phyloP scores from a whole-genome alignment of 768 basidiomycete species.

The Lepiota brunneoincarnata region DNA sequence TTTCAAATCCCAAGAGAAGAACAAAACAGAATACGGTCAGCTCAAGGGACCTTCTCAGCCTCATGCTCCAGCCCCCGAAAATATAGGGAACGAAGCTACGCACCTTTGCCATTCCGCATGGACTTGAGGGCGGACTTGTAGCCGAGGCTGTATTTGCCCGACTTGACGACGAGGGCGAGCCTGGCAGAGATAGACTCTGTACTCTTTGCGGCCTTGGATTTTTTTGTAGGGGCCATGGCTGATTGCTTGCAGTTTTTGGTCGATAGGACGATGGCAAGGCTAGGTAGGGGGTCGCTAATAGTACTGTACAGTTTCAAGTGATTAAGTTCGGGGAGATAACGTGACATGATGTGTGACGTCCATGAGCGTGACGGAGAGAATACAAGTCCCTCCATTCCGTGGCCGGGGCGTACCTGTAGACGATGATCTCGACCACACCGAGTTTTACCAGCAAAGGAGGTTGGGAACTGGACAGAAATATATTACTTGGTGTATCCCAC shows the following conservation, averaged over 20 bases:
- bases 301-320: constrained; percentile 32
- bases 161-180: constrained; percentile 96
- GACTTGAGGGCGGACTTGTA: constrained; percentile 99
- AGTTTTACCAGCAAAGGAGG: no score
- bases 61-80: constrained; percentile 94
- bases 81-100: constrained; percentile 43
- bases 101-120: constrained; percentile 98
- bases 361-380: not conserved
- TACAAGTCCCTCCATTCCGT: no score
- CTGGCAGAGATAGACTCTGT: constrained; percentile 92
- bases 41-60: constrained; percentile 98
- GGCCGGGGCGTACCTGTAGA: no score
- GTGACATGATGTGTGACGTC: not conserved
- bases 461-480: constrained; percentile 28
- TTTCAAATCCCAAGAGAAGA: not conserved
- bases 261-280: constrained; percentile 18
- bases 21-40: constrained; percentile 44
- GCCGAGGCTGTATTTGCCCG: constrained; percentile 94
- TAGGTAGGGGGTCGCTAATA: constrained; percentile 9
- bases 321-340: constrained; percentile 12
- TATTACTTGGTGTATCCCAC: no score
- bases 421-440: no score
- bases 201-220: constrained; percentile 91
- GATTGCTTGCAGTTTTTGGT: constrained; percentile 24
- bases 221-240: constrained; percentile 92